Conservation (phyloP, 495 filamentous ascomycete genomes). For the Xylaria flabelliformis region DNA sequence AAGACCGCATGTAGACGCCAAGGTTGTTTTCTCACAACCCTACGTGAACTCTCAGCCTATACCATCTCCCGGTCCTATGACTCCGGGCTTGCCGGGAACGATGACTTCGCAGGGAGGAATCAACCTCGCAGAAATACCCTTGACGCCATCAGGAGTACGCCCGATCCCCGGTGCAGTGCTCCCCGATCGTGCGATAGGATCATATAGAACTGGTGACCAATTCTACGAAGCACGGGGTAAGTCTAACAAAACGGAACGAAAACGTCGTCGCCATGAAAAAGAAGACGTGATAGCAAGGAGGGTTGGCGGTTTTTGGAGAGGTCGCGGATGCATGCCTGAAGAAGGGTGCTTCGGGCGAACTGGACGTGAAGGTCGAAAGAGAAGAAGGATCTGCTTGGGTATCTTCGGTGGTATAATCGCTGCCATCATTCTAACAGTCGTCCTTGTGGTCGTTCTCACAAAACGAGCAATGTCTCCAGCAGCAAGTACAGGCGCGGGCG, state of each 20-base stretch:
- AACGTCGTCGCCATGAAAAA: conserved; percentile 65
- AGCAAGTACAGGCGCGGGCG: conserved; percentile 19
- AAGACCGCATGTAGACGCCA: conserved; percentile 38
- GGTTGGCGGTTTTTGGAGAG: conserved; percentile 64
- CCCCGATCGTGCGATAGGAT: conserved; percentile 45
- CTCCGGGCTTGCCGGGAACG: conserved; percentile 48
- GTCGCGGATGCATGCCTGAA: conserved; percentile 62
- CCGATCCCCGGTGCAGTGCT: conserved; percentile 34
- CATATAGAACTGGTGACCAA: conserved; percentile 46
- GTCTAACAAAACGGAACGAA: conserved; percentile 51
- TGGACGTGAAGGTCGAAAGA: conserved; percentile 68
- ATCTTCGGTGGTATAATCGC: conserved; percentile 60
- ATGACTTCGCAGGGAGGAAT: conserved; percentile 57
- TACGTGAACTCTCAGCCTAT: conserved; percentile 44
- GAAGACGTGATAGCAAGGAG: conserved; percentile 64
- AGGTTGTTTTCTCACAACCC: conserved; percentile 49
- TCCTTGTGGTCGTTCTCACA: conserved; percentile 66
- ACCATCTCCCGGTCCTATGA: conserved; percentile 53
- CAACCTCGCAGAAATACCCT: conserved; percentile 46
- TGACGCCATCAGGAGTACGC: conserved; percentile 42
- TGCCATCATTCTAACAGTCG: conserved; percentile 64
- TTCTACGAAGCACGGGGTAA: conserved; percentile 41
- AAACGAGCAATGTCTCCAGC: conserved; percentile 29
- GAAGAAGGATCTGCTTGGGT: conserved; percentile 64
- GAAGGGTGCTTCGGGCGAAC: conserved; percentile 66